Conservation (phyloP, 805 yeast species). For the Saccharomycopsis sp. region DNA sequence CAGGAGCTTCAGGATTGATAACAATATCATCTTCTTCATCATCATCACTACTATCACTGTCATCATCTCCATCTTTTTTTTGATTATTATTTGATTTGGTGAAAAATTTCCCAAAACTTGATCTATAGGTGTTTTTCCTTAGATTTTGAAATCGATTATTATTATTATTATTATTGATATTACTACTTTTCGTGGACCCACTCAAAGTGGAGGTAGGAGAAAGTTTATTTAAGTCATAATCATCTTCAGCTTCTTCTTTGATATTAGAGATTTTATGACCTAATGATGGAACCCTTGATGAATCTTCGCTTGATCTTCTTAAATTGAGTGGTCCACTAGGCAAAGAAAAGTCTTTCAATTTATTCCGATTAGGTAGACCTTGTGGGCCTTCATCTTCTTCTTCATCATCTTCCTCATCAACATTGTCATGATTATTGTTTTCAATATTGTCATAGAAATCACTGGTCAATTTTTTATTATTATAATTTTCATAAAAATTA, state of each 20-base stretch:
- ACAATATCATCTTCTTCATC: conserved; percentile 3
- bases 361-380: too few species aligned
- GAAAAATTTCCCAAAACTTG: conserved; percentile 16
- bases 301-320: neutral
- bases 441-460: conserved; percentile 4
- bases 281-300: neutral
- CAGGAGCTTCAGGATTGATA: neutral
- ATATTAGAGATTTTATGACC: conserved; percentile 13
- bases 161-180: neutral
- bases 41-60: conserved; percentile 17
- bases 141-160: conserved; percentile 9
- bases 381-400: neutral
- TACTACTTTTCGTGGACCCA: neutral
- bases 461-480: neutral
- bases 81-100: conserved; percentile 2
- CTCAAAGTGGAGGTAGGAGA: neutral
- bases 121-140: conserved; percentile 9
- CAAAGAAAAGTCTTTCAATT: neutral
- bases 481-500: conserved; percentile 10
- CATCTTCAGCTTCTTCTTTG: conserved; percentile 15
- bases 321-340: neutral
- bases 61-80: conserved; percentile 7
- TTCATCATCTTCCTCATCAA: conserved; percentile 1
- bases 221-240: neutral
- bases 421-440: neutral